These are phyloP conservation scores for Hordeum pubiflorum DNA, from an alignment of 202 grass and related monocot genomes.

Conservation along the genomic window DNA sequence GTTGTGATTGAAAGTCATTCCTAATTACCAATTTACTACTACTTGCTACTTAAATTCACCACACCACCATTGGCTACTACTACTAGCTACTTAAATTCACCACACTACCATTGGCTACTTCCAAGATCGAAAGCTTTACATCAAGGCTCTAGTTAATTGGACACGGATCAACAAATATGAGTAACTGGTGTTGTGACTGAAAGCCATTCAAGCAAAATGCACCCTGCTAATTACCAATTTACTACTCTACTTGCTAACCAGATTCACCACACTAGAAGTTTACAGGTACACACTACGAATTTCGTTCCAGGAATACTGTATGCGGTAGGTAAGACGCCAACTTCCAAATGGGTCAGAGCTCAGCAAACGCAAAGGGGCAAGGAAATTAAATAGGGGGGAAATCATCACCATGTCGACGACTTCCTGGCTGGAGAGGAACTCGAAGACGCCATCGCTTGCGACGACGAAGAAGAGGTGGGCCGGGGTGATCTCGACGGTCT, in stretches of 20 bases:
- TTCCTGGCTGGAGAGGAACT: constrained; percentile 84
- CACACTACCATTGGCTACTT: background rate
- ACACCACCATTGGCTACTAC: background rate
- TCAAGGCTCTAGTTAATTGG: background rate
- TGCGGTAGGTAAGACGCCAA: background rate
- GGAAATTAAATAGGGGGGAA: background rate
- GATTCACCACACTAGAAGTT: background rate
- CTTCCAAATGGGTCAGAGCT: background rate
- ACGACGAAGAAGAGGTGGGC: constrained; percentile 70
- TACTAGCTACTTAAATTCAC: background rate
- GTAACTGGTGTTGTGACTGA: background rate
- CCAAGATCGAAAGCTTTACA: background rate
- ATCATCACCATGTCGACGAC: constrained; percentile 78
- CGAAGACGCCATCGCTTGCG: constrained; percentile 86
- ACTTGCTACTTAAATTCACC: background rate
- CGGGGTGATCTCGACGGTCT: constrained; percentile 52
- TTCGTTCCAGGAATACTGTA: background rate
- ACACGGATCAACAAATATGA: background rate
- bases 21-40: background rate
- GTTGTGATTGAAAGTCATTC: background rate
- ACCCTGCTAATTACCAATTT: background rate
- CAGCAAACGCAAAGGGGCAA: background rate
- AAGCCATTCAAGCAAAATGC: background rate
- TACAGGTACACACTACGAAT: background rate
- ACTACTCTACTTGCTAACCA: background rate